These are phyloP conservation scores for Pistacia atlantica DNA, from an alignment of 345 rosid genomes.

Conservation along the genomic window DNA sequence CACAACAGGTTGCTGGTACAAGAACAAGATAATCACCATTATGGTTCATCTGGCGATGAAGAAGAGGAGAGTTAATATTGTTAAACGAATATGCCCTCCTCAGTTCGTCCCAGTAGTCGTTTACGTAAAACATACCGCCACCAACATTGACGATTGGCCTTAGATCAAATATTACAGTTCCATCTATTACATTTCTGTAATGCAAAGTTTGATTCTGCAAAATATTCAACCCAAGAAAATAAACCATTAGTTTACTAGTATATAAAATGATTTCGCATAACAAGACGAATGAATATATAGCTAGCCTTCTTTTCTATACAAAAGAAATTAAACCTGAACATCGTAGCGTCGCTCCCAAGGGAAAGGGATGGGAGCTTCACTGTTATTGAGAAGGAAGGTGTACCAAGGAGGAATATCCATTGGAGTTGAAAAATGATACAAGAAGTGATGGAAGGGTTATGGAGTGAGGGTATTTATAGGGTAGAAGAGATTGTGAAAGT, in stretches of 20 bases:
- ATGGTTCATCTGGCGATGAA: not conserved
- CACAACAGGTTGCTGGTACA: not conserved
- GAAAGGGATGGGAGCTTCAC: not conserved
- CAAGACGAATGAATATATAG: not conserved
- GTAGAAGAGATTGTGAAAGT: not conserved
- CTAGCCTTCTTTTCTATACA: too few species aligned
- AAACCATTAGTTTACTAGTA: not conserved
- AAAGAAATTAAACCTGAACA: not conserved
- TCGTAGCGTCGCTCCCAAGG: slow-evolving; percentile 11
- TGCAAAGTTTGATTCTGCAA: not conserved
- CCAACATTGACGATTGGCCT: slow-evolving; percentile 11
- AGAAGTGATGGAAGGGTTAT: not conserved
- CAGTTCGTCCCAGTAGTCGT: not conserved
- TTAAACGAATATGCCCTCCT: not conserved
- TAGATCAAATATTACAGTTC: not conserved
- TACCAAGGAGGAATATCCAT: not conserved
- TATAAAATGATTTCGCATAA: not conserved
- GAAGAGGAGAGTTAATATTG: not conserved
- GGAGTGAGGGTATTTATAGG: not conserved
- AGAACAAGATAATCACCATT: not conserved
- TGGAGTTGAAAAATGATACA: not conserved
- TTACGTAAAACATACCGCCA: not conserved
- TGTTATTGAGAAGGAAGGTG: not conserved
- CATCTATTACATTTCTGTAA: slow-evolving; percentile 4
- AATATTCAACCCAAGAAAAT: not conserved